phyloP scores from a whole-genome alignment of 805 yeast genomes.

The Kodamaea kaohsiungensis region DNA sequence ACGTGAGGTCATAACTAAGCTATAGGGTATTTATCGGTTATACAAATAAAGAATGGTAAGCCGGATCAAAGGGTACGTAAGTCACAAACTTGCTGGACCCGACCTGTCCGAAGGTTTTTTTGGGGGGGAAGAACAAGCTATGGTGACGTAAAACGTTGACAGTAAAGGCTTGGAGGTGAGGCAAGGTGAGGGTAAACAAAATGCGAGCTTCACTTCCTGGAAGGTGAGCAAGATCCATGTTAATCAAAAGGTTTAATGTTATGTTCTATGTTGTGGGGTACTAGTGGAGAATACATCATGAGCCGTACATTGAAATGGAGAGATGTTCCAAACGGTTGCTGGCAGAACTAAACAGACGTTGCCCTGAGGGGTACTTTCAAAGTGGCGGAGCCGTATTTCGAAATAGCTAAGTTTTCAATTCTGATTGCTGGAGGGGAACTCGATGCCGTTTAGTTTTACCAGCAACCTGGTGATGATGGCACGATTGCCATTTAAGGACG shows the following conservation, averaged over 20 bases:
- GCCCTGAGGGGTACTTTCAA: not conserved
- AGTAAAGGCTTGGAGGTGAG: too few relatives aligned
- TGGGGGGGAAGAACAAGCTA: not conserved
- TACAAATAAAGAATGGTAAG: not conserved
- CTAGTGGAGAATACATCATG: not conserved
- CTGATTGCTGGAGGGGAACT: not conserved
- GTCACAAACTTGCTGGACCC: not conserved
- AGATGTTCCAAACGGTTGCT: not conserved
- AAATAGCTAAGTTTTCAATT: not conserved
- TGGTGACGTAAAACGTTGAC: not conserved
- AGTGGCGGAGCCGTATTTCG: conserved; percentile 1
- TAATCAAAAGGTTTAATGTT: not conserved
- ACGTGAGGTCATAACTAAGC: too few relatives aligned
- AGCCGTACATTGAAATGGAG: not conserved
- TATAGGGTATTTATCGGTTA: not conserved
- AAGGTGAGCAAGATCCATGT: not conserved
- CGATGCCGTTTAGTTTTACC: not conserved
- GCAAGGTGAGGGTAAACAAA: too few relatives aligned
- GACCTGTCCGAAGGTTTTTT: not conserved
- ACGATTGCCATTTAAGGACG: not conserved
- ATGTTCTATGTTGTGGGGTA: not conserved
- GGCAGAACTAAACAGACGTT: not conserved
- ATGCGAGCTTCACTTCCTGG: too few relatives aligned
- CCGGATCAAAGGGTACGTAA: not conserved
- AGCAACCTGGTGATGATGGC: not conserved